A percentile compares a stretch with the other conserved stretches of the same genome.
Evolutionary conservation across 768 basidiomycete species (phyloP).

Genomic region (Pholiota molesta): DNA sequence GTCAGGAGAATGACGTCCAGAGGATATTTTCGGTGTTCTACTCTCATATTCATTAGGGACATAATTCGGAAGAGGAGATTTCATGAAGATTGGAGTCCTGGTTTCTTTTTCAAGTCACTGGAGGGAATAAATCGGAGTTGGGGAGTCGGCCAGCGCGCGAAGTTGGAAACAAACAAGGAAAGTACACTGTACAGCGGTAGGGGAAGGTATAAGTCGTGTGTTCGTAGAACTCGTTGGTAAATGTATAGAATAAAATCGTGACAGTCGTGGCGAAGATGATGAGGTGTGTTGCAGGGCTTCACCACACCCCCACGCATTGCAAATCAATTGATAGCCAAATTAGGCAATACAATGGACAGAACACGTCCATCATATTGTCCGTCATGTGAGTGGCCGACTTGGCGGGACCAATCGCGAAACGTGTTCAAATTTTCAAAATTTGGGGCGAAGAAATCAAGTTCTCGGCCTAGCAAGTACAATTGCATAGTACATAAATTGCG

Average conservation of each 20-base stretch:
- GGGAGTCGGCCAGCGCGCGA: background rate
- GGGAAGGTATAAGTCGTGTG: background rate
- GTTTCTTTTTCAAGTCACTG: background rate
- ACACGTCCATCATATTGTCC: background rate
- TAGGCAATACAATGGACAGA: background rate
- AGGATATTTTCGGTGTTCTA: conserved; percentile 22
- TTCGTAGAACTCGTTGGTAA: background rate
- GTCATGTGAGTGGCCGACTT: background rate
- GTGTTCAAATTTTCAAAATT: too few relatives aligned
- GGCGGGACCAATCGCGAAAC: background rate
- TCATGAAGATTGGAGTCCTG: conserved; percentile 3
- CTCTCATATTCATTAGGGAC: conserved; percentile 18
- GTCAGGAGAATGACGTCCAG: conserved; percentile 34
- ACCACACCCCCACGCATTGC: background rate
- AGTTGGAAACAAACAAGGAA: background rate
- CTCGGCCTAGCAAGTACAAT: background rate
- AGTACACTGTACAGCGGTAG: background rate
- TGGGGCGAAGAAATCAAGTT: background rate
- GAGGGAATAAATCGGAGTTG: background rate
- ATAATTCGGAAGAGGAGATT: conserved; percentile 7
- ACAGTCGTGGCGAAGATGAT: conserved; percentile 5
- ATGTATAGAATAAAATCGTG: background rate
- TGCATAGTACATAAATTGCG: too few relatives aligned
- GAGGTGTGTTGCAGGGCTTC: background rate
- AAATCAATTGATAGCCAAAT: conserved; percentile 12